These are phyloP conservation scores for Aspergillus japonicus DNA, from an alignment of 2,329 filamentous ascomycete species.

Conservation along the genomic window DNA sequence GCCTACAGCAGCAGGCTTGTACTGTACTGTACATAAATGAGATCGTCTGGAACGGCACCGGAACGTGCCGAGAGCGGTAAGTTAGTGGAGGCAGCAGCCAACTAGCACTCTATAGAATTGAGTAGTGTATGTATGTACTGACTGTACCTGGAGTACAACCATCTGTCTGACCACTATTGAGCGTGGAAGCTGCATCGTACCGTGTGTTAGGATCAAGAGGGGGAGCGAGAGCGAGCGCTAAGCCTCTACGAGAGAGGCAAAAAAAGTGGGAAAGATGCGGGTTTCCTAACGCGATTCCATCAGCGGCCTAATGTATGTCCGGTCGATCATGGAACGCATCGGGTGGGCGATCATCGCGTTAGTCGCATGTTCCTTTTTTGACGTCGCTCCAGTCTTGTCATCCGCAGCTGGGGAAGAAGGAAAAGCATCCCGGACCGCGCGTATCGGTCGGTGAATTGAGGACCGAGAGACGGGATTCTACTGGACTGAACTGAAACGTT, in stretches of 20 bases:
- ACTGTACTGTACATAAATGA: neutral
- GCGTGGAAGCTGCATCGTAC: neutral
- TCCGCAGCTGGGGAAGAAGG: conserved; percentile 4
- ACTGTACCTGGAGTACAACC: too few species aligned
- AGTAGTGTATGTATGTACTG: too few species aligned
- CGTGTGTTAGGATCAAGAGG: neutral
- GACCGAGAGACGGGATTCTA: neutral
- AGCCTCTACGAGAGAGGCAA: neutral
- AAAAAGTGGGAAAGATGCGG: neutral
- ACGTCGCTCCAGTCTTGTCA: conserved; percentile 10
- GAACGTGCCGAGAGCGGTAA: conserved; percentile 14
- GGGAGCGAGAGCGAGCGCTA: neutral
- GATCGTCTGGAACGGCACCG: conserved; percentile 5
- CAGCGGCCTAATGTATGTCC: conserved; percentile 19
- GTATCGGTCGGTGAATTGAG: neutral
- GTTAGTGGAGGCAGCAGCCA: conserved; percentile 4
- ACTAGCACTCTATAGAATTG: conserved; percentile 1
- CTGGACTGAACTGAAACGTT: neutral
- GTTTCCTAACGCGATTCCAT: conserved; percentile 10
- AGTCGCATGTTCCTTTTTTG: conserved; percentile 17
- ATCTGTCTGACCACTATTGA: neutral
- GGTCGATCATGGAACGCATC: conserved; percentile 20
- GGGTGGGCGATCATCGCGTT: conserved; percentile 14
- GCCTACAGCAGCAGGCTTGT: neutral
- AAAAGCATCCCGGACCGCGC: neutral